Evolutionary conservation across 1,284 basidiomycete species (phyloP), one percentile per base, ranked within the genome.

Genomic region (Ceratobasidium sp.): DNA sequence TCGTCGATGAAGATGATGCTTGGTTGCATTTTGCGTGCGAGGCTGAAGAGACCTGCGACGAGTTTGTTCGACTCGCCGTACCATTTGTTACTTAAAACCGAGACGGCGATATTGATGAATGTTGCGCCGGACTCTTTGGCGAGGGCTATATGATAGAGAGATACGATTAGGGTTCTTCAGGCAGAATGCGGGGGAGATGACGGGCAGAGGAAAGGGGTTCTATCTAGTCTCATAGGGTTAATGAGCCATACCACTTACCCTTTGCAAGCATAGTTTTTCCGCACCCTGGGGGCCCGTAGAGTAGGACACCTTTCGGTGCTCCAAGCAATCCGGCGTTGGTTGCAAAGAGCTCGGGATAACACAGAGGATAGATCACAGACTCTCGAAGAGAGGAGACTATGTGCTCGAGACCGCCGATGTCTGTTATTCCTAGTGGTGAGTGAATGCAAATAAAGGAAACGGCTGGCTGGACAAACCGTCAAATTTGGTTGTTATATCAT

Each of bases 51-150:
- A 0, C 94, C 97, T 1, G 94, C 94, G 13, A 99, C 96, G 67
- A 99, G 92, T 86, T 99, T 99, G 86, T 99, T 99, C 13, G 94
- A 96, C 85, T 99, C 97, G 75, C 97, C 98, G 82, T 97, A 99
- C 97, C 96, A 98, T 86, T 97, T 97, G 86, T 94, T 95, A 48
- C 94, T 92, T 13, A 95, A 88, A 2, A 91, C 91, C 0, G 91
- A 91, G 4, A 92, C 93, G 3, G 94, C 91, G 79, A 96, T 92
- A 85, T 96, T 96, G 87, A 97, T 96, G 84, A 99, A 99, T 0
- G 96, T 98, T 28, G 98, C 98, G 28, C 96, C 95, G 17, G 94
- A 96, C 87, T 99, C 97, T 84, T 98, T 96, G 5, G 97, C 97
- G 7, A 99, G 89, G 5, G 97, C 97, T 75, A 28, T 3, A 10